These are phyloP conservation scores for Holtermannia corniformis DNA, from an alignment of 768 basidiomycete species.

Conservation along the genomic window DNA sequence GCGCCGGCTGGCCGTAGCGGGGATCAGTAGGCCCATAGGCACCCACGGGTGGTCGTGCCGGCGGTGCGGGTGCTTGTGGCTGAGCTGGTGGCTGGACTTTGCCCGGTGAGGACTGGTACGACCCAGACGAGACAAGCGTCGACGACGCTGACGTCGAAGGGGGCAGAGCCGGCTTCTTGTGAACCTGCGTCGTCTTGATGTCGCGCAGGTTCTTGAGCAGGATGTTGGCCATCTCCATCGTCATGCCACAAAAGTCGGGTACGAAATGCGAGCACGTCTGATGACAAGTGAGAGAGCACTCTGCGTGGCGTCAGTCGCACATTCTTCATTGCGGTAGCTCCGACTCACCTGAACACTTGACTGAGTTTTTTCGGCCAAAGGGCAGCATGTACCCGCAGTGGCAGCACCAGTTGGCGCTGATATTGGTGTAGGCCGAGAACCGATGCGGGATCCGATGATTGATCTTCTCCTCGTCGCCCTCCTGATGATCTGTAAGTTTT, in stretches of 20 bases:
- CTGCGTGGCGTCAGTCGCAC: constrained; percentile 35
- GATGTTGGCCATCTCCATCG: constrained; percentile 96
- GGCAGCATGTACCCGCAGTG: constrained; percentile 98
- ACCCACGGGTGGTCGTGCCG: constrained; percentile 21
- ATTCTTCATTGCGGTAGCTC: not conserved
- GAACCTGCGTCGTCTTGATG: constrained; percentile 55
- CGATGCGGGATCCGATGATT: constrained; percentile 99
- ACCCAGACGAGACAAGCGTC: constrained; percentile 19
- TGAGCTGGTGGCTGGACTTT: constrained; percentile 9
- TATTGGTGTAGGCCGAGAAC: constrained; percentile 91
- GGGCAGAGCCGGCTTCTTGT: constrained; percentile 26
- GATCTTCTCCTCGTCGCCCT: constrained; percentile 95
- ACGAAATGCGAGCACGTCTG: constrained; percentile 96
- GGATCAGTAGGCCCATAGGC: constrained; percentile 23
- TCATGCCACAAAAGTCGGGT: constrained; percentile 99
- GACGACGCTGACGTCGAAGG: constrained; percentile 27
- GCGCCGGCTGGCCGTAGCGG: constrained; percentile 11
- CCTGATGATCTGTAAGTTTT: constrained; percentile 55
- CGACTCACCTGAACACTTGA: constrained; percentile 61
- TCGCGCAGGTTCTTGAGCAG: constrained; percentile 81
- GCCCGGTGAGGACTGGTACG: constrained; percentile 2
- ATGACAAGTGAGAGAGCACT: constrained; percentile 94
- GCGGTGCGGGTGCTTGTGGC: constrained; percentile 13
- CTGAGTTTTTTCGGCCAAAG: constrained; percentile 90
- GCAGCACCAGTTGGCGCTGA: constrained; percentile 98